Evolutionary conservation across 805 yeast genomes (phyloP).

Genomic region (Lipomyces mesembrius): DNA sequence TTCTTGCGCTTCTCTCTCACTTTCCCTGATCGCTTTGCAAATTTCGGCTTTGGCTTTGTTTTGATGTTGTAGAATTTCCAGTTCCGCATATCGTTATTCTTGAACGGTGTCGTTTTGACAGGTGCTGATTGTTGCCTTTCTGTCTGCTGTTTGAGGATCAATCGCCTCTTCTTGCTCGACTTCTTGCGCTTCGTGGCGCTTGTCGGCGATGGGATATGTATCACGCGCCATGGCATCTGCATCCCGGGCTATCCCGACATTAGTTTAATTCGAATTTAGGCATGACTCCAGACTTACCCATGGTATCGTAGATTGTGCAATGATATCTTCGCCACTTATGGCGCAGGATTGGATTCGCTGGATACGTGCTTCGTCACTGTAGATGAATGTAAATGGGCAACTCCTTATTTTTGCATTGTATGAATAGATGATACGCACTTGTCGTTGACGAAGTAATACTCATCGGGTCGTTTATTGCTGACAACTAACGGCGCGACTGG

Average conservation of each 20-base stretch:
- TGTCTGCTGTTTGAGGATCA: constrained; percentile 8
- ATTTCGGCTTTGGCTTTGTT: constrained; percentile 13
- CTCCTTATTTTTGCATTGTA: neutral
- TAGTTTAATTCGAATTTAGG: neutral
- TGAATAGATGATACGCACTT: constrained; percentile 8
- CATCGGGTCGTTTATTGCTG: constrained; percentile 29
- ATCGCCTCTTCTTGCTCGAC: constrained; percentile 30
- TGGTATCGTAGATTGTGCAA: constrained; percentile 19
- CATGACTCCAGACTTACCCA: constrained; percentile 15
- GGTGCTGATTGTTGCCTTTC: neutral
- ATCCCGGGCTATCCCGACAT: constrained; percentile 19
- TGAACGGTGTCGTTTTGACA: constrained; percentile 9
- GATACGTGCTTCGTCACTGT: constrained; percentile 13
- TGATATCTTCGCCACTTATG: constrained; percentile 25
- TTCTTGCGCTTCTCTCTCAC: neutral
- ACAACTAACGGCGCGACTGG: constrained; percentile 21
- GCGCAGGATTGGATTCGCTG: constrained; percentile 18
- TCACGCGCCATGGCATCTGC: constrained; percentile 28
- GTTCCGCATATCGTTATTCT: constrained; percentile 16
- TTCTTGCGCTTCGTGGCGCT: constrained; percentile 14
- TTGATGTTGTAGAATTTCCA: constrained; percentile 26
- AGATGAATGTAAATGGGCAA: neutral
- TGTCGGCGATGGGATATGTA: constrained; percentile 18
- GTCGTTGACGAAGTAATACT: constrained; percentile 27
- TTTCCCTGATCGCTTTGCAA: neutral